Evolutionary conservation across 176 grass and related monocot genomes (phyloP), one percentile per base, ranked within the genome.

Genomic region (Triticum timopheevii): DNA sequence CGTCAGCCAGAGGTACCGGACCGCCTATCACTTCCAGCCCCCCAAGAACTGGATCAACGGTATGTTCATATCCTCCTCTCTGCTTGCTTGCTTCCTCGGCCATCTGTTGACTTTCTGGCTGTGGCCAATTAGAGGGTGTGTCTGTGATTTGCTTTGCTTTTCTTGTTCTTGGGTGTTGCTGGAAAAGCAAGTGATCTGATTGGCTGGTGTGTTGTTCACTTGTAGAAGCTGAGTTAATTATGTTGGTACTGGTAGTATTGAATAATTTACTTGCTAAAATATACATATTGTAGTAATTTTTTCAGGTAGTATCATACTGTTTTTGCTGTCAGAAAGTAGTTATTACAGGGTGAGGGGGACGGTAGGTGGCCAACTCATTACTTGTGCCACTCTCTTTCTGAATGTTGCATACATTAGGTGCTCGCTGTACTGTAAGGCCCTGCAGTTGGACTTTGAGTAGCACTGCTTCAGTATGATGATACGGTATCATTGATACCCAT

Each of bases 1-100:
- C 80, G 92, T 94, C 17, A 91, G 83, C 88, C 85, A 61, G 70
- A 47, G 62, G 65, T 92, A 94, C n/a, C 89, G 92, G 69, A 92
- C 95, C 22, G 86, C 88, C 1, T 94, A 77, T 52, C 95, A 97
- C 67, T 97, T 97, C 92, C 95, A 94, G 54, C 90, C 95, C 45
- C 88, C 86, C 62, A 88, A 86, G 38, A 92, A 94, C 78, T 92
- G 92, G 92, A 94, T 94, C 72, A 97, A 97, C 61, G 95, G 95
- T 97, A 83, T 76, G 86, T 78, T 17, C 23, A 31, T 44, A 58
- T 58, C 15, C 9, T 33, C 44, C 69, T 72, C 20, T 13, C 68
- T 71, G 38, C 31, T 83, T 82, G 38, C 31, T 85, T 52, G 0
- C 4, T 52, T 10, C 15, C 22, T 52, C 16, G 49, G 49, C 49